Evolutionary conservation across 495 filamentous ascomycete species (phyloP), one percentile per base, ranked within the genome.

Genomic region (Lichenothelia convexa): DNA sequence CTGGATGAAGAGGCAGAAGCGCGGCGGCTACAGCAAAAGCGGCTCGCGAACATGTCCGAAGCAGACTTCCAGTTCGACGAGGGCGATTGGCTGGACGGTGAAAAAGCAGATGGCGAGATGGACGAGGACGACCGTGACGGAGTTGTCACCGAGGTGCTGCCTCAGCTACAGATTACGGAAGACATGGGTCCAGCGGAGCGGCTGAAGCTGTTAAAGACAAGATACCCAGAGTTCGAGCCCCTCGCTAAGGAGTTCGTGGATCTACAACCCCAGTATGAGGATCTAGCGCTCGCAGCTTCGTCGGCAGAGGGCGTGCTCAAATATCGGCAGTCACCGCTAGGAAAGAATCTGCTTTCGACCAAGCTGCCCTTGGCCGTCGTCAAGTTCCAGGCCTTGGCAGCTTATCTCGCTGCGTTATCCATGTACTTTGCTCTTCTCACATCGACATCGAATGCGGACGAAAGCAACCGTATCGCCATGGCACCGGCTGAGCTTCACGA

Each of bases 401-500:
- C 83, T 31, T 93, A 95, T 53, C 60, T 95, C 13, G 86, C 77
- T 23, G 65, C 81, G 0, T 62, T 95, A 47, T 73, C 77, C 39
- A 83, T 93, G 73, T 97, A 95, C 54, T 93, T 97, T 53, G 80
- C 83, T 38, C 65, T 95, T 27, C 60, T 95, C 19, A 78, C 82
- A 18, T 91, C 82, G 2, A 67, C 75, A 1, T 64, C 78, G 11
- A 59, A 71, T 32, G 65, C 59, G 18, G 59, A 62, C 24, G 48
- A 49, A 1, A 32, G 35, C 9, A 59, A 63, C 12, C 55, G 58
- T 7, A 32, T 59, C n/a, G 55, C 70, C 11, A 63, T 75, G 54
- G 60, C 78, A 3, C 73, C 85, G 3, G 59, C 67, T 21, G 71
- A 89, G 46, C 62, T 97, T 32, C 73, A 79, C 39, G 79, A 91